Base-by-base conservation (phyloP, 75 land plant genomes). In the Azolla pinnata region DNA sequence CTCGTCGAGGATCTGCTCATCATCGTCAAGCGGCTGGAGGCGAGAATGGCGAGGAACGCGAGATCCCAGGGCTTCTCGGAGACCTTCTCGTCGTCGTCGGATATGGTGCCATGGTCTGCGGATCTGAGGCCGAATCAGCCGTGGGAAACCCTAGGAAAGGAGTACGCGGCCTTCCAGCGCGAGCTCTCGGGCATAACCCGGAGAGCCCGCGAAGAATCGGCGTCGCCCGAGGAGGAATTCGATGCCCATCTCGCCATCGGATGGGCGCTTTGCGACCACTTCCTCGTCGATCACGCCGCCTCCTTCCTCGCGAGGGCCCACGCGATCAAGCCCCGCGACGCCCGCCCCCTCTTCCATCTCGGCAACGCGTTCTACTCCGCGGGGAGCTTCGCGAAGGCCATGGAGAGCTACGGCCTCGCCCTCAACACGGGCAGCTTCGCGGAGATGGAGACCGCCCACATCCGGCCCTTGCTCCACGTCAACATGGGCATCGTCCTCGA, bases 211-310 rank as follows among this genome's bases (percentile, higher is more conserved):
- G 69, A 64, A n/a, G 76, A 77, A 4, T 60, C 79, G 24, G 31
- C 62, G 3, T 59, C 90, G 5, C 76, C 78, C 31, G 87, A 79
- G 9, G 96, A 89, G 69, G 96, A 87, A 0, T 83, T 93, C 59
- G 98, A 93, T 74, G 78, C 80, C 8, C 98, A 89, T 38, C 83
- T 93, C 86, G 98, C 87, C 2, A 72, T 93, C 34, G 98, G 96
- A 1, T 63, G 96, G 59, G 67, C 73, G 31, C 75, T 89, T 52
- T 83, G 76, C 67, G 98, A 93, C 50, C 87, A 90, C 32, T 69
- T 61, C 23, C 69, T 91, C 66, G 79, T 71, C 57, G 67, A 78
- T 58, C 87, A 89, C 31, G 81, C 86, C 17, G 60, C 89, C 33
- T 70, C 63, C 42, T 79, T 87, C 59, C 89, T 93, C 50, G 66